Evolutionary conservation across 257 asterid genomes (phyloP).

Genomic region (Asclepias syriaca): DNA sequence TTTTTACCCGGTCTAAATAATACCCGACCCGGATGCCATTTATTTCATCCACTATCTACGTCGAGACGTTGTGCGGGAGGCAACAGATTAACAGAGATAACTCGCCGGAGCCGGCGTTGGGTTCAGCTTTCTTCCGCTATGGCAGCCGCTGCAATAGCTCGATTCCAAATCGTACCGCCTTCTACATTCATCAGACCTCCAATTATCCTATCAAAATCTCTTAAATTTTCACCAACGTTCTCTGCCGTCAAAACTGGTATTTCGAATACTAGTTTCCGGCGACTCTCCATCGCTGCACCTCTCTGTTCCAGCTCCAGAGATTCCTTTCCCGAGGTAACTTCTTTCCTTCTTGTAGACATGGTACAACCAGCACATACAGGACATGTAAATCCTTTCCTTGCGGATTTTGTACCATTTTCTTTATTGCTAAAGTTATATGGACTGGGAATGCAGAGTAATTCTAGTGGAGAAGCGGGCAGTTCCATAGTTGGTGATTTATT

Average conservation of each 20-base stretch:
- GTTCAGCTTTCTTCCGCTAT: neutral
- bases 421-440: neutral
- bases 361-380: neutral
- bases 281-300: slow-evolving; percentile 36
- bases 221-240: slow-evolving; percentile 22
- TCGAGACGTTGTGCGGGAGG: neutral
- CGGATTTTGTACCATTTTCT: neutral
- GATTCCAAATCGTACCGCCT: slow-evolving; percentile 52
- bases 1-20: too few relatives aligned
- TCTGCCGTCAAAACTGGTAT: slow-evolving; percentile 19
- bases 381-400: neutral
- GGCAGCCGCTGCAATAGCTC: slow-evolving; percentile 40
- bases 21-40: too few relatives aligned
- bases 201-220: slow-evolving; percentile 25
- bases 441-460: slow-evolving; percentile 38
- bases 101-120: neutral
- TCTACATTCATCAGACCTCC: slow-evolving; percentile 37
- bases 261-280: slow-evolving; percentile 32
- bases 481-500: slow-evolving; percentile 78
- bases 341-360: neutral
- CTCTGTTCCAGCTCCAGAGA: slow-evolving; percentile 28
- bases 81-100: slow-evolving; percentile 2
- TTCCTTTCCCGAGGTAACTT: slow-evolving; percentile 35
- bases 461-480: slow-evolving; percentile 37
- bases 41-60: too few relatives aligned